phyloP scores from a whole-genome alignment of 768 basidiomycete genomes.

The Hygrophoropsis aurantiaca region DNA sequence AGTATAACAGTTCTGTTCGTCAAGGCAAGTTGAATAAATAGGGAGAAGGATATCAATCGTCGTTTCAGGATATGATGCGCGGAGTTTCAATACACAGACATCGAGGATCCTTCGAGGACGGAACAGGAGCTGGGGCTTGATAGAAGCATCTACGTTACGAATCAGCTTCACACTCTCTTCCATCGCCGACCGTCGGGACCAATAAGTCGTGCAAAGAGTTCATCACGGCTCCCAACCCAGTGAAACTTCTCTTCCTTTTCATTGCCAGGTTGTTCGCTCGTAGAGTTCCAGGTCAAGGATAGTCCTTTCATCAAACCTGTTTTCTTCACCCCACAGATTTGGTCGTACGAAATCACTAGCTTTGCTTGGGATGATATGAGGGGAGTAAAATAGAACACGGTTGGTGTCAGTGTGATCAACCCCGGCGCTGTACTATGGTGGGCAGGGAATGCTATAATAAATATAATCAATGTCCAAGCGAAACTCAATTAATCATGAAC shows the following conservation, averaged over 20 bases:
- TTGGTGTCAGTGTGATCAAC: slow-evolving; percentile 54
- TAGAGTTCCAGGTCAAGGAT: slow-evolving; percentile 42
- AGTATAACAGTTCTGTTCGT: too few species aligned
- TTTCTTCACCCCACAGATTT: slow-evolving; percentile 59
- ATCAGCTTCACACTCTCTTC: slow-evolving; percentile 40
- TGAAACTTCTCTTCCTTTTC: slow-evolving; percentile 54
- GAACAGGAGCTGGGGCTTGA: too few species aligned
- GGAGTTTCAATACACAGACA: slow-evolving; percentile 8
- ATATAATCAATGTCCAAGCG: slow-evolving; percentile 2
- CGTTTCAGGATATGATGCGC: neutral
- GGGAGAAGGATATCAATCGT: slow-evolving; percentile 3
- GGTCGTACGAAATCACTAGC: slow-evolving; percentile 43
- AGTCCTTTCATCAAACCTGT: slow-evolving; percentile 54
- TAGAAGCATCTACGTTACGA: neutral
- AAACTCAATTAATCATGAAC: slow-evolving; percentile 7
- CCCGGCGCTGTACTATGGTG: slow-evolving; percentile 56
- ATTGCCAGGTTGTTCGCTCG: slow-evolving; percentile 25
- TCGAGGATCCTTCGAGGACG: too few species aligned
- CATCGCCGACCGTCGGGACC: slow-evolving; percentile 50
- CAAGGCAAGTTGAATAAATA: slow-evolving; percentile 7
- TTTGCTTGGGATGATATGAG: slow-evolving; percentile 46
- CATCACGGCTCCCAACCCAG: slow-evolving; percentile 63
- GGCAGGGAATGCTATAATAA: slow-evolving; percentile 54
- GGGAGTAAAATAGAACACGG: slow-evolving; percentile 53
- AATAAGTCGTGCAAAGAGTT: slow-evolving; percentile 64